phyloP scores from a whole-genome alignment of 2,329 filamentous ascomycete species.

The Phyllosticta citrichinensis region DNA sequence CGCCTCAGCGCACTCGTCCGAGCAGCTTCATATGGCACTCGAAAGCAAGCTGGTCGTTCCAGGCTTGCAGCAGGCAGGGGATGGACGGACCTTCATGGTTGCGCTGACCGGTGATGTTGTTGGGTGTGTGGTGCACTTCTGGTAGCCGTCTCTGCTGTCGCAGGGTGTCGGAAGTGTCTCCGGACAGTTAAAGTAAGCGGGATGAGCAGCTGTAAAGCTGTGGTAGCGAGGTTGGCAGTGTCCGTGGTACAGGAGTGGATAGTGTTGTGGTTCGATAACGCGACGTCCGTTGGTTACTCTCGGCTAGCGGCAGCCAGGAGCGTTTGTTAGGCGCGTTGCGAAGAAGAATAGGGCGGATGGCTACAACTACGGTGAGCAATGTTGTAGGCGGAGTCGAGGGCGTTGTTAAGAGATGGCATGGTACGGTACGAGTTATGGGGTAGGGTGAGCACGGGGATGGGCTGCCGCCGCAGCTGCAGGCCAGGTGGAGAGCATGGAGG shows the following conservation, averaged over 20 bases:
- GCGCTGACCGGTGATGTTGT: neutral
- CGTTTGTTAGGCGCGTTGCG: neutral
- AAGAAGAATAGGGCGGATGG: neutral
- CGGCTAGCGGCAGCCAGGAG: neutral
- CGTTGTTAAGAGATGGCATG: neutral
- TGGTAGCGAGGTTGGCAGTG: neutral
- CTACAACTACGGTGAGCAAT: neutral
- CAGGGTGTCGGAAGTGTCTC: neutral
- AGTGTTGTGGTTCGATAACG: neutral
- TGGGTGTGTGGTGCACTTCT: neutral
- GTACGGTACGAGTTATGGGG: neutral
- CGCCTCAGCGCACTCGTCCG: neutral
- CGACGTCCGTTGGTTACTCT: neutral
- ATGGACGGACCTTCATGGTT: conserved; percentile 29
- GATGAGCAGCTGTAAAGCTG: neutral
- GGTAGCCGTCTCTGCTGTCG: neutral
- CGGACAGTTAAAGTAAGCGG: neutral
- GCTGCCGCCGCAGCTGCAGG: neutral
- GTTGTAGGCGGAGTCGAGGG: neutral
- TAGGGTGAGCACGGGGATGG: neutral
- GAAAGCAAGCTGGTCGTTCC: neutral
- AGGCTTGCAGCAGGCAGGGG: neutral
- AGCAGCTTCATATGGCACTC: conserved; percentile 1
- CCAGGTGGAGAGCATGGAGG: neutral
- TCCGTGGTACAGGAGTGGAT: neutral